Conservation (phyloP, 306 rosid genomes). For the Acacia acuminata region DNA sequence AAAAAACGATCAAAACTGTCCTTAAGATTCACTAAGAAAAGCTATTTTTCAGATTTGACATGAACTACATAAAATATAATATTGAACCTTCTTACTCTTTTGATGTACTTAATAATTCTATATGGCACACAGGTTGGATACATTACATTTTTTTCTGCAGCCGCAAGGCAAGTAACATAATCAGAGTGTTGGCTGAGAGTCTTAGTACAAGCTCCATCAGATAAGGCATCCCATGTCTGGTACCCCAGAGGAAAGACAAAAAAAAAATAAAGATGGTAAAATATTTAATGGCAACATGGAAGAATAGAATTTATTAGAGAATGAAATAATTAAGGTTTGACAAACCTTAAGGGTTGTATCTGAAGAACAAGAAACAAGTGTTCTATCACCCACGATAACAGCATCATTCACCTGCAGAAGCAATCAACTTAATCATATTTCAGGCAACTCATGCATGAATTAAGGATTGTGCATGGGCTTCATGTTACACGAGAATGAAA, state of each 20-base stretch:
- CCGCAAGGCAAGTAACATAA: slow-evolving; percentile 83
- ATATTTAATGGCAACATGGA: not conserved
- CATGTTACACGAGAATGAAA: not conserved
- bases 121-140: slow-evolving; percentile 30
- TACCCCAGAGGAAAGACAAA: not conserved
- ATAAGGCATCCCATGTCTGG: slow-evolving; percentile 78
- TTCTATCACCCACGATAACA: slow-evolving; percentile 65
- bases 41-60: slow-evolving; percentile 22
- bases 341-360: slow-evolving; percentile 83
- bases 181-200: slow-evolving; percentile 84
- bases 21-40: slow-evolving; percentile 20
- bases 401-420: slow-evolving; percentile 79
- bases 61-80: slow-evolving; percentile 4
- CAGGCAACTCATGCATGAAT: slow-evolving; percentile 25
- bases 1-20: slow-evolving; percentile 31
- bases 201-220: slow-evolving; percentile 63
- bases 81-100: slow-evolving; percentile 27
- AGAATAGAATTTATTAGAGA: not conserved
- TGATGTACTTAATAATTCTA: slow-evolving; percentile 28
- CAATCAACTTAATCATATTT: slow-evolving; percentile 8
- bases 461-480: not conserved
- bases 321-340: slow-evolving; percentile 8
- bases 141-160: slow-evolving; percentile 80
- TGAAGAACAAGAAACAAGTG: slow-evolving; percentile 88
- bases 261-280: not conserved